phyloP scores from a whole-genome alignment of 192 early-diverging fungal genomes.

The Dissophora globulifera region DNA sequence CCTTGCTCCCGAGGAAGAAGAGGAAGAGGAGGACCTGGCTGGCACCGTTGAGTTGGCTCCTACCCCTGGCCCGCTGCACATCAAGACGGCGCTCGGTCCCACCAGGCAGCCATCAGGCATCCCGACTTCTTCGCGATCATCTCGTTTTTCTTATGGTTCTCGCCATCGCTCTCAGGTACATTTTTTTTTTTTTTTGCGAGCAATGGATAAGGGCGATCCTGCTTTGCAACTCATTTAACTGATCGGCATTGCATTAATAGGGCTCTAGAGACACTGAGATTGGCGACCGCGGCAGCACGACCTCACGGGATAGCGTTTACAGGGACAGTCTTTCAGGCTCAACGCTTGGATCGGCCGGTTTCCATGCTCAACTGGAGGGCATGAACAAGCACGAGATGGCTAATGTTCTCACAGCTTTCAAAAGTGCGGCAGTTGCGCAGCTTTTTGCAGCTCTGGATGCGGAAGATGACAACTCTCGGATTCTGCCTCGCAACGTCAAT shows the following conservation, averaged over 20 bases:
- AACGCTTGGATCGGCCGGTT: slow-evolving; percentile 44
- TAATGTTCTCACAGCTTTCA: slow-evolving; percentile 17
- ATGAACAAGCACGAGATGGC: slow-evolving; percentile 38
- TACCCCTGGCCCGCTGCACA: background rate
- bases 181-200: background rate
- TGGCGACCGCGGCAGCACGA: slow-evolving; percentile 51
- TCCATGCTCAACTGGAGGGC: slow-evolving; percentile 39
- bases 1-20: slow-evolving; percentile 1
- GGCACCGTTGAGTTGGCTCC: too few species aligned
- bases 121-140: slow-evolving; percentile 14
- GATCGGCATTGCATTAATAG: too few species aligned
- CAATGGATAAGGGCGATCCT: too few species aligned
- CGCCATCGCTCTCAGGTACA: slow-evolving; percentile 37
- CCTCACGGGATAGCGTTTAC: slow-evolving; percentile 43
- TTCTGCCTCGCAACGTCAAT: slow-evolving; percentile 19
- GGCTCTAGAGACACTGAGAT: slow-evolving; percentile 37
- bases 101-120: slow-evolving; percentile 4
- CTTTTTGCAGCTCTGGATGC: slow-evolving; percentile 1
- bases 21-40: too few species aligned
- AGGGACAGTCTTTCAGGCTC: slow-evolving; percentile 50
- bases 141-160: slow-evolving; percentile 27
- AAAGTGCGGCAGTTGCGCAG: slow-evolving; percentile 11
- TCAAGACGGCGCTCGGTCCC: background rate
- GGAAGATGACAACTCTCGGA: background rate
- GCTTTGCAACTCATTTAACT: too few species aligned